Evolutionary conservation across 306 rosid species (phyloP).

Genomic region (Lupinus albus): DNA sequence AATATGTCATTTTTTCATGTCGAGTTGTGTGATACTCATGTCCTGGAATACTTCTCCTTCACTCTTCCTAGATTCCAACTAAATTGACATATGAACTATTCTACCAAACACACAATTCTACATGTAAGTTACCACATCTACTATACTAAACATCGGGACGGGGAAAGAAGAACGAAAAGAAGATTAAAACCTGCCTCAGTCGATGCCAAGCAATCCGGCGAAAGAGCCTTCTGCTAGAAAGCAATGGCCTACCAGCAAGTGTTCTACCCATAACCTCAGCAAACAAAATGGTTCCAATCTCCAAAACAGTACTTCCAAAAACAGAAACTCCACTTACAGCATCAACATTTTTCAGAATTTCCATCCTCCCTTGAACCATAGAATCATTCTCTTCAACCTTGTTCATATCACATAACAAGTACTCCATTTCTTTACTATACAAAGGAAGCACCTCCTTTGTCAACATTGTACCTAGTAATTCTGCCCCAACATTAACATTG

Average conservation of each 20-base stretch:
- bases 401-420: conserved; percentile 59
- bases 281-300: conserved; percentile 72
- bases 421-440: conserved; percentile 69
- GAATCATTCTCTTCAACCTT: conserved; percentile 48
- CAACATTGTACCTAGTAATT: conserved; percentile 73
- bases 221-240: conserved; percentile 74
- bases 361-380: conserved; percentile 68
- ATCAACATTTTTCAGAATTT: conserved; percentile 58
- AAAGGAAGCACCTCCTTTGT: conserved; percentile 86
- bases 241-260: conserved; percentile 83
- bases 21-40: neutral
- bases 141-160: conserved; percentile 11
- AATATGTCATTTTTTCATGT: neutral
- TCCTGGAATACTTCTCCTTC: no score
- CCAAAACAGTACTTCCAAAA: conserved; percentile 62
- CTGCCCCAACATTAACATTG: conserved; percentile 77
- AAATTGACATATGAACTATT: conserved; percentile 24
- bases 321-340: conserved; percentile 45
- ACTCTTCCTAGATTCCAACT: neutral
- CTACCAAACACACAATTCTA: conserved; percentile 20
- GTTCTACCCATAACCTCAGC: conserved; percentile 86
- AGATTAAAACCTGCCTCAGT: conserved; percentile 87
- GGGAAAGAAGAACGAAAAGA: conserved; percentile 34
- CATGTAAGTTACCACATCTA: conserved; percentile 25
- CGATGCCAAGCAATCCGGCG: conserved; percentile 86